Base-by-base conservation (phyloP, 1,284 basidiomycete species). In the Stygiomarasmius scandens region DNA sequence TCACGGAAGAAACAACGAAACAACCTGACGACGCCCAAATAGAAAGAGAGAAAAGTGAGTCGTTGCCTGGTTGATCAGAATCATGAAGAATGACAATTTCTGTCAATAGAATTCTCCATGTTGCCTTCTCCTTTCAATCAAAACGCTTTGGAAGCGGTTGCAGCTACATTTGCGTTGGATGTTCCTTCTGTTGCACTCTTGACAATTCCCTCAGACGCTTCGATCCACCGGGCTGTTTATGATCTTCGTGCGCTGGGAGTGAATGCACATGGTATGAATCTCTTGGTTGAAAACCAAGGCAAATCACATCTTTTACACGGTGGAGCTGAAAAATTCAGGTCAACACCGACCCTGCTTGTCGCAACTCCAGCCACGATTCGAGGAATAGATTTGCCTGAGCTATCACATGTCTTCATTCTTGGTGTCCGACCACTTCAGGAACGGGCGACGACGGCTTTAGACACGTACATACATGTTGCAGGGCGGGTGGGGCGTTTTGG, bases 401-500 rank as follows among this genome's bases (percentile, higher is more conserved):
- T 92, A 62, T 83, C 82, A 50, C 90, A 92, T 66, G 88, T 92
- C 19, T 91, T 92, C 67, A 75, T 91, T 54, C 71, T 88, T 44
- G 89, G 87, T 16, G 51, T 53, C 8, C 41, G 52, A 38, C 32
- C 38, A 10, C 48, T 61, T 24, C 45, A 51, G 6, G 80, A 82
- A 71, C 66, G 59, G 74, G 74, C 23, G 72, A 77, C 54, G 80
- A 77, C 44, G 76, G 74, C 70, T 41, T 73, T 83, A 14, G 86
- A 89, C 66, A 76, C 74, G 49, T 92, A 92, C 67, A 65, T 86
- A 61, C 90, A 92, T 64, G 72, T 87, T 54, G 84, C 87, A 2
- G 90, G 90, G n/a, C 84, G 90, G 14, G 87, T 88, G 6, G 89
- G 89, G 14, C 80, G 90, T 54, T 89, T 90, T 67, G 86, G 87